Base-by-base conservation (phyloP, 1,139 yeast genomes). In the Lodderomyces jiufengensis region DNA sequence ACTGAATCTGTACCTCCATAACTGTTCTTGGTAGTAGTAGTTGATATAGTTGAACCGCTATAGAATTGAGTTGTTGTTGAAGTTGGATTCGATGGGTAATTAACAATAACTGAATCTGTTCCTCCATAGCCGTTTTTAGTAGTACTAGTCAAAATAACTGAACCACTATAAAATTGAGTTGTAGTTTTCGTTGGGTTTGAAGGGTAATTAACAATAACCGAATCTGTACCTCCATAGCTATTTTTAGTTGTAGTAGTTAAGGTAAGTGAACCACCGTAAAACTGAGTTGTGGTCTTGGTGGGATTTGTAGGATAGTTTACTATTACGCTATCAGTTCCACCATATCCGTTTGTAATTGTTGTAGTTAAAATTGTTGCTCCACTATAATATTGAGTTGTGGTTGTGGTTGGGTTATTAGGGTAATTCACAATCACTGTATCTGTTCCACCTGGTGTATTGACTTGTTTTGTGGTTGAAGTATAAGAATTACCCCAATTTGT, bases 81-180 rank as follows among this genome's bases (percentile, higher is more conserved):
- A 6, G 47, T 41, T 37, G 44, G 39, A 27, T 31, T 32, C 3
- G 31, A 31, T n/a, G 59, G 57, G 9, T 44, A 47, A 10, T 46
- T 46, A 13, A 54, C 47, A 28, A 44, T 36, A 6, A 52, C 52
- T 11, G 53, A 44, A 31, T 45, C 47, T 4, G 53, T 50, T 9
- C 40, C 48, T 10, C 38, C 45, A 7, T 40, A 33, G 10, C 13
- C 34, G 12, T 31, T 21, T 14, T 32, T 28, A 30, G 31, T n/a
- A 24, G 46, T 39, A 8, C 36, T 29, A 5, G 36, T 27, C 27
- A 42, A 18, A 20, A 40, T 41, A 9, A n/a, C 35, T n/a, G 34
- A 9, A 9, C 49, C 52, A 26, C 43, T 37, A 47, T 49, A 44
- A 22, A 35, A 37, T n/a, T 22, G 24, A 5, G 38, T 29, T 2